Conservation (phyloP, 192 early-diverging fungal genomes). For the Coemansia sp. region DNA sequence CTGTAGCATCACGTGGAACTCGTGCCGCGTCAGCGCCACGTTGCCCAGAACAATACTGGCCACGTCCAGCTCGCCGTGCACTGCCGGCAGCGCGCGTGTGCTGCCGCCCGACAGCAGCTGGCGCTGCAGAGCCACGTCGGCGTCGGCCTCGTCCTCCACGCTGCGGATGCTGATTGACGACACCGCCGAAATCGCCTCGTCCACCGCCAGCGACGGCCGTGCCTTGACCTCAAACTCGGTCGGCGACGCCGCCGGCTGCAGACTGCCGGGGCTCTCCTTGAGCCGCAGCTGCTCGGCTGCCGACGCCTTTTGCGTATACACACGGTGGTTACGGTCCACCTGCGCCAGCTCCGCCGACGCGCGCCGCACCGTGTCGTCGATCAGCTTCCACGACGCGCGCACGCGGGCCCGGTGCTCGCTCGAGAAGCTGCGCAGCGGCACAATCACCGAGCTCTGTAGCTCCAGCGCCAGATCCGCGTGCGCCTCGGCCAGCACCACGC, state of each 20-base stretch:
- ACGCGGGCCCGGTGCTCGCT: slow-evolving; percentile 47
- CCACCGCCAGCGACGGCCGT: slow-evolving; percentile 13
- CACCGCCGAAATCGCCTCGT: background rate
- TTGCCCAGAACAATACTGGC: slow-evolving; percentile 55
- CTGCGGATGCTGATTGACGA: background rate
- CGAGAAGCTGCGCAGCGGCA: slow-evolving; percentile 43
- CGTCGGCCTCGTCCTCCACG: slow-evolving; percentile 23
- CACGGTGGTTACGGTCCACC: slow-evolving; percentile 44
- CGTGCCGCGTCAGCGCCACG: slow-evolving; percentile 56
- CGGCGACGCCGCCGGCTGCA: slow-evolving; percentile 11
- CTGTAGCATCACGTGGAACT: slow-evolving; percentile 59
- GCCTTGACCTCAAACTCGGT: slow-evolving; percentile 42
- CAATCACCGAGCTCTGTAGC: slow-evolving; percentile 39
- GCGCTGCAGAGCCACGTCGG: slow-evolving; percentile 24
- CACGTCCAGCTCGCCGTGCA: slow-evolving; percentile 34
- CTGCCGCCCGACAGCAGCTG: slow-evolving; percentile 20
- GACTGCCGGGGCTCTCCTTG: slow-evolving; percentile 9
- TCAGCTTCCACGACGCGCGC: slow-evolving; percentile 44
- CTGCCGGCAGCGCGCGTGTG: slow-evolving; percentile 11
- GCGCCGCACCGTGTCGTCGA: slow-evolving; percentile 37
- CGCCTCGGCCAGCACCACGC: slow-evolving; percentile 26
- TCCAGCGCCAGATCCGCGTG: slow-evolving; percentile 43
- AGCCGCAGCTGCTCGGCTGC: slow-evolving; percentile 39
- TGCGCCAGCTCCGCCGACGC: slow-evolving; percentile 37
- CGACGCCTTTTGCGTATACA: slow-evolving; percentile 46